Base-by-base conservation (phyloP, 345 rosid species). In the Populus euphratica region DNA sequence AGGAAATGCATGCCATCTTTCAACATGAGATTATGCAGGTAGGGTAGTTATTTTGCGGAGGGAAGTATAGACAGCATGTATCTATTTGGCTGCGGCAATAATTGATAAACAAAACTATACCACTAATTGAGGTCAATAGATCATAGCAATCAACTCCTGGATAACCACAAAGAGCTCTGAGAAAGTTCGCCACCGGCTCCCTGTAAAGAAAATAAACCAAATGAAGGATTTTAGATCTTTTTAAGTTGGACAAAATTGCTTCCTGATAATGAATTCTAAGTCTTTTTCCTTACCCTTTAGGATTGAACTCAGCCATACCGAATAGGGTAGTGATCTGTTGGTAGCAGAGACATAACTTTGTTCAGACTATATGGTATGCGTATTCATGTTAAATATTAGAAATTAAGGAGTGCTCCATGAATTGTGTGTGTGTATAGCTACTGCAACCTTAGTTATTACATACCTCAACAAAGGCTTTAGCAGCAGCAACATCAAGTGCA, bases 231-330 rank as follows among this genome's bases (percentile, higher is more conserved):
- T 14, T 69, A 33, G 7, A 13, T 18, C 6, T 5, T 31, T 6
- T 9, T 12, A 17, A 25, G 54, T 23, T 13, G 6, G 41, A 8
- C 1, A 61, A 73, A 8, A 54, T 18, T 3, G 18, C 12, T 12
- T 38, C 62, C 14, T 11, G 14, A 5, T 43, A 2, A 6, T 52
- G 5, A 35, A 31, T 44, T 29, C 4, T 9, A n/a, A 38, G 20
- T 14, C 59, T 43, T 43, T 11, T 25, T 61, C 29, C 80, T 81
- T 87, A 92, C 99, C 91, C 91, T 78, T 84, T 91, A 8, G 98
- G 99, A 83, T 93, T 86, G 85, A 96, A 96, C 86, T 93, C 96
- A 2, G 91, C 88, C 62, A 85, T 2, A 63, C 98, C 96, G 12
- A 88, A 54, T 31, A 83, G 16, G 6, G 85, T 84, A 16, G 86